A percentile compares a stretch with the other conserved stretches of the same genome.
Conservation (phyloP, 2,329 filamentous ascomycete species). For the Venturia effusa region DNA sequence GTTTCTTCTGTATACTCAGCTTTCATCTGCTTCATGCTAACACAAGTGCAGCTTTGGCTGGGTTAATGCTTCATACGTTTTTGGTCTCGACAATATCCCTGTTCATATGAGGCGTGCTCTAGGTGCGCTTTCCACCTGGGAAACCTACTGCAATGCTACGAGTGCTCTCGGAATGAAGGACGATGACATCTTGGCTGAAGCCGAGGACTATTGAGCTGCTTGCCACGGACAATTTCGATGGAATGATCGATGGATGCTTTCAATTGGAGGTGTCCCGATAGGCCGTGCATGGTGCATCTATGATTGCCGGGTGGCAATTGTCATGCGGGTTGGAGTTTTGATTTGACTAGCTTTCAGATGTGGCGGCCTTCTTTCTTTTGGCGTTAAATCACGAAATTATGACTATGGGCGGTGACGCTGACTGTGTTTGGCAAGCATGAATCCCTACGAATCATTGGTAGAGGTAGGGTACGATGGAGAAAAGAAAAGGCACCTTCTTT, state of each 20-base stretch:
- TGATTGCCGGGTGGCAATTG: not conserved
- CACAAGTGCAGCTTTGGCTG: constrained; percentile 66
- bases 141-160: constrained; percentile 64
- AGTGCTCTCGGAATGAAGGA: constrained; percentile 1
- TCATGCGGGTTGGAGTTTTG: not conserved
- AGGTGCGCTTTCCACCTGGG: constrained; percentile 77
- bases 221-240: not conserved
- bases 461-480: not conserved
- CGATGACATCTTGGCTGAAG: not conserved
- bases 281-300: not conserved
- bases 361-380: not conserved
- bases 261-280: not conserved
- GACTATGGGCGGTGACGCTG: not conserved
- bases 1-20: not conserved
- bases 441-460: not conserved
- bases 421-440: not conserved
- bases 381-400: not conserved
- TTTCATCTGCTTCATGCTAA: constrained; percentile 18
- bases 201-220: not conserved
- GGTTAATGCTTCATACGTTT: constrained; percentile 97
- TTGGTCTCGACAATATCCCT: constrained; percentile 78
- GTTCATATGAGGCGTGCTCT: constrained; percentile 83
- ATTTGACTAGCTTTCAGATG: not conserved
- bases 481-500: not conserved
- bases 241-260: not conserved